Conservation (phyloP, 2,329 filamentous ascomycete genomes). For the Talaromyces sp. region DNA sequence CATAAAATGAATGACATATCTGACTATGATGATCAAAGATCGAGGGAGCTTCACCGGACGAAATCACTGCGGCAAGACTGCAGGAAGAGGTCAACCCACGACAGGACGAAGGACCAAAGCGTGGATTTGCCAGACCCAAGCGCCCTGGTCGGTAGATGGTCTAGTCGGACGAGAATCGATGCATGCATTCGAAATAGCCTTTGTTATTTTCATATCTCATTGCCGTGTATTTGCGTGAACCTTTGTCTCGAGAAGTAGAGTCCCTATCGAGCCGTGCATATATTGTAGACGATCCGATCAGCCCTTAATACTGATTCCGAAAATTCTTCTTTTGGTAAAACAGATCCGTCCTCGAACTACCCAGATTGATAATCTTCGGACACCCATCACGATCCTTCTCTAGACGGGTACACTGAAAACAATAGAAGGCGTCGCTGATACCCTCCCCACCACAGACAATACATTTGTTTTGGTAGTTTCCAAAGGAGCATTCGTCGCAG, state of each 20-base stretch:
- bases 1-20: background rate
- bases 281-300: background rate
- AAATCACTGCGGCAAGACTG: conserved; percentile 51
- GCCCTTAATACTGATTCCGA: conserved; percentile 39
- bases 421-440: conserved; percentile 98
- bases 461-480: conserved; percentile 99
- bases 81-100: conserved; percentile 50
- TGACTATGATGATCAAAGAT: conserved; percentile 33
- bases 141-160: conserved; percentile 49
- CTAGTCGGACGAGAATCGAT: background rate
- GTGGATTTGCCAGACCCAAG: conserved; percentile 59
- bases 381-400: conserved; percentile 98
- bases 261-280: background rate
- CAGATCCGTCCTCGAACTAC: conserved; percentile 90
- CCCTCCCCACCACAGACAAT: conserved; percentile 97
- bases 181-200: background rate
- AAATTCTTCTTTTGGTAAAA: conserved; percentile 66
- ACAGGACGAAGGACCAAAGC: conserved; percentile 44
- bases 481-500: conserved; percentile 98
- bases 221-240: background rate
- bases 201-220: background rate
- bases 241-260: too few species aligned
- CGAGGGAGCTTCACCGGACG: conserved; percentile 56
- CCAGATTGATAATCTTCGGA: conserved; percentile 98
- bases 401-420: conserved; percentile 93